Percentiles rank a stretch among this genome's conserved stretches.
Conservation (phyloP, 2,329 filamentous ascomycete genomes). For the Calonectria naviculata region DNA sequence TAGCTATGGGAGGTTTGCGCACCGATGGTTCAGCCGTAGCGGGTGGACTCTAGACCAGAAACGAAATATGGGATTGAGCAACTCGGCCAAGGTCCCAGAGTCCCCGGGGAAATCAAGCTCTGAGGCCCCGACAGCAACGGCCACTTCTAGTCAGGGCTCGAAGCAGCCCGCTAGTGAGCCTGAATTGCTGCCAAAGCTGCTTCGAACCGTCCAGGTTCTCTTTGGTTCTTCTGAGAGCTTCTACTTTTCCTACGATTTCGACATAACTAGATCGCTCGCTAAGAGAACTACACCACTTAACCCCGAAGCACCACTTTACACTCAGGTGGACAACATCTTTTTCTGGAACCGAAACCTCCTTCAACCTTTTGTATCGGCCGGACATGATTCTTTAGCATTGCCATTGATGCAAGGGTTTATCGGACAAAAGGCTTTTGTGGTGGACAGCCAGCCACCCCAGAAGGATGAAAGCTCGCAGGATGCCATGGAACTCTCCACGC, state of each 20-base stretch:
- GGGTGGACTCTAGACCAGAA: slow-evolving; percentile 82
- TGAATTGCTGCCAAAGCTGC: slow-evolving; percentile 81
- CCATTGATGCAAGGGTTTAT: slow-evolving; percentile 96
- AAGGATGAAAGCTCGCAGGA: slow-evolving; percentile 58
- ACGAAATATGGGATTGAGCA: slow-evolving; percentile 75
- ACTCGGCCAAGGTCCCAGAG: slow-evolving; percentile 41
- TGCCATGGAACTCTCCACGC: slow-evolving; percentile 57
- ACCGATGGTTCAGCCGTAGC: slow-evolving; percentile 89
- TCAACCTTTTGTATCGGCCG: slow-evolving; percentile 78
- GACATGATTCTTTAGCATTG: slow-evolving; percentile 76
- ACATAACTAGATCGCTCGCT: slow-evolving; percentile 78
- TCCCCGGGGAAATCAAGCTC: slow-evolving; percentile 19
- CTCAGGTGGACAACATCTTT: slow-evolving; percentile 79
- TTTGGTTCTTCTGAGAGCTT: slow-evolving; percentile 88
- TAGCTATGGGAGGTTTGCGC: slow-evolving; percentile 88
- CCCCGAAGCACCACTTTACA: slow-evolving; percentile 69
- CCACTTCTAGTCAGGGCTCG: slow-evolving; percentile 54
- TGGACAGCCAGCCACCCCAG: slow-evolving; percentile 71
- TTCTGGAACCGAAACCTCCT: slow-evolving; percentile 92
- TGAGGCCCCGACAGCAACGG: slow-evolving; percentile 34
- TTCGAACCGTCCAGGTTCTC: slow-evolving; percentile 85
- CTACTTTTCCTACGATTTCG: slow-evolving; percentile 95
- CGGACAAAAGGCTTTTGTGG: slow-evolving; percentile 83
- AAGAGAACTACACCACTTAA: slow-evolving; percentile 39
- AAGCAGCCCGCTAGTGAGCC: slow-evolving; percentile 43